These are phyloP conservation scores for Calvatia gigantea DNA, from an alignment of 768 basidiomycete genomes.

Conservation along the genomic window DNA sequence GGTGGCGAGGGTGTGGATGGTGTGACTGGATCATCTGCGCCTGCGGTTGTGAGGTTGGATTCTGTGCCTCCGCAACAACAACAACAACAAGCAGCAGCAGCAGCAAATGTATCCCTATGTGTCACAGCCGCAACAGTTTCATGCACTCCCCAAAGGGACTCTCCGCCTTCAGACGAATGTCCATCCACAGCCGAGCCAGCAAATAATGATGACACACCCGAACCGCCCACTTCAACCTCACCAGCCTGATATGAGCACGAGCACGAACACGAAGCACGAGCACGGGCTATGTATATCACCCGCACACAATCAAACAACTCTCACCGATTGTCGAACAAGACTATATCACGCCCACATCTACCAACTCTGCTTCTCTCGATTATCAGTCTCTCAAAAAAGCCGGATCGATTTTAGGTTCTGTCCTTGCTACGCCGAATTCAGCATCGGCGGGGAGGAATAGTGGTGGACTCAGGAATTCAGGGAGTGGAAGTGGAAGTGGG, in stretches of 20 bases:
- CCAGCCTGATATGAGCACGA: slow-evolving; percentile 26
- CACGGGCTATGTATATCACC: slow-evolving; percentile 28
- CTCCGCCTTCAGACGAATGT: slow-evolving; percentile 7
- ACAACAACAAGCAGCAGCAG: not conserved
- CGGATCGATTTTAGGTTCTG: slow-evolving; percentile 9
- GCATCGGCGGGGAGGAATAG: not conserved
- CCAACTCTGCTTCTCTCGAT: slow-evolving; percentile 4
- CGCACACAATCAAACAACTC: slow-evolving; percentile 39
- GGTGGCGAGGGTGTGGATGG: not conserved
- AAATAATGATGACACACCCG: not conserved
- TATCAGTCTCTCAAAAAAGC: slow-evolving; percentile 18
- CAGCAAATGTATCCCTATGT: slow-evolving; percentile 17
- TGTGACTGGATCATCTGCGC: not conserved
- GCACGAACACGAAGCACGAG: slow-evolving; percentile 34
- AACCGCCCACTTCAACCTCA: slow-evolving; percentile 13
- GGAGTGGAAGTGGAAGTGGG: not conserved
- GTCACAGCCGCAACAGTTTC: not conserved
- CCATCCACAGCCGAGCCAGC: not conserved
- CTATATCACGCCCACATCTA: slow-evolving; percentile 46
- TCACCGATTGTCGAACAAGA: slow-evolving; percentile 68
- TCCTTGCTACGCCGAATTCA: not conserved
- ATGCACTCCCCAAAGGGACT: not conserved
- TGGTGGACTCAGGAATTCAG: not conserved
- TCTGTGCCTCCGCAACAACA: not conserved
- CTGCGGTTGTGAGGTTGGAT: not conserved